A percentile compares a stretch with the other conserved stretches of the same genome.
These are phyloP conservation scores for Quercus agrifolia DNA, from an alignment of 306 rosid genomes.

Conservation along the genomic window DNA sequence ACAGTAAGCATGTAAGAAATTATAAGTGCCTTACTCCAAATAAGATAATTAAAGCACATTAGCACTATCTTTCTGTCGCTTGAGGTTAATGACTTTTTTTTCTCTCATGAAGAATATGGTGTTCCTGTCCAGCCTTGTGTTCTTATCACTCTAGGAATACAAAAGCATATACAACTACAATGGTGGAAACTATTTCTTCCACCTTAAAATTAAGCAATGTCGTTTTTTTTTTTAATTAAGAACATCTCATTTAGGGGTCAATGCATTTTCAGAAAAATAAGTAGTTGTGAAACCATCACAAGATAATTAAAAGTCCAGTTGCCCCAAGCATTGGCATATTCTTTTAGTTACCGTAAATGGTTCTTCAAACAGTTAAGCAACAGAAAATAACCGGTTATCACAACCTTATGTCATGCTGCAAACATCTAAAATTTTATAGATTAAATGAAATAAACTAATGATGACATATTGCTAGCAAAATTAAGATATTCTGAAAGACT, in stretches of 20 bases:
- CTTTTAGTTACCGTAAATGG: too few species aligned
- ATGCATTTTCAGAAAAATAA: background rate
- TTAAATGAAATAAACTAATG: too few species aligned
- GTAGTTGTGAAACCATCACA: background rate
- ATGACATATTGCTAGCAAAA: too few species aligned
- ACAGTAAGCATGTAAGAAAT: background rate
- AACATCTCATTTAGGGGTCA: background rate
- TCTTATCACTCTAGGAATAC: background rate
- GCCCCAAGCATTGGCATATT: too few species aligned
- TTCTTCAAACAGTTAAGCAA: too few species aligned
- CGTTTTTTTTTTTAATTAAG: background rate
- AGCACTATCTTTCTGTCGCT: background rate
- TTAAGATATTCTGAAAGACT: too few species aligned
- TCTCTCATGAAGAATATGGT: background rate
- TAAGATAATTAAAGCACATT: background rate
- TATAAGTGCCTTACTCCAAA: slow-evolving; percentile 2
- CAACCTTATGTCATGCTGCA: too few species aligned
- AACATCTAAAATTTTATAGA: too few species aligned
- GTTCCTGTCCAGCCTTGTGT: background rate
- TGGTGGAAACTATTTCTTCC: too few species aligned
- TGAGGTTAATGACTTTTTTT: background rate
- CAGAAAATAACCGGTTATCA: too few species aligned
- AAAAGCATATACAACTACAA: background rate
- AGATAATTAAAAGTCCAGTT: too few species aligned
- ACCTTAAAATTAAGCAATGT: background rate